Evolutionary conservation across 73 alveolate genomes (phyloP).

Genomic region (Paramecium pentaurelia): DNA sequence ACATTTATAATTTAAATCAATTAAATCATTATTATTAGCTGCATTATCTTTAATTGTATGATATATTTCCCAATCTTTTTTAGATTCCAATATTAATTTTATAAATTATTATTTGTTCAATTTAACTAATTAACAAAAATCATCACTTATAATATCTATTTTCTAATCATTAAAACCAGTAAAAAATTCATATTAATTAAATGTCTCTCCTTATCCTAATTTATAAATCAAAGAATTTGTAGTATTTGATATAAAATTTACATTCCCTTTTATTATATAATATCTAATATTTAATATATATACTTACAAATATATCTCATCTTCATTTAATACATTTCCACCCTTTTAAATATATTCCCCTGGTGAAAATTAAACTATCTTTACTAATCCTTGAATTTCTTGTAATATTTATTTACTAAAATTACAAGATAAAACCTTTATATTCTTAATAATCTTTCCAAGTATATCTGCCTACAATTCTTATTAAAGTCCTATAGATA

Average conservation of each 20-base stretch:
- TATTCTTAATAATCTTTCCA: neutral
- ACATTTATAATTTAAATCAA: neutral
- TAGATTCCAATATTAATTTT: neutral
- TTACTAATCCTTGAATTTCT: neutral
- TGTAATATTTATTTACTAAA: neutral
- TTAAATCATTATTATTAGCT: neutral
- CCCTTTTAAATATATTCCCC: neutral
- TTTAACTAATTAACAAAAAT: neutral
- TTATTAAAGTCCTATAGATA: neutral
- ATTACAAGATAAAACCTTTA: neutral
- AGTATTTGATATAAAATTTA: neutral
- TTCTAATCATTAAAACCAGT: neutral
- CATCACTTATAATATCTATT: neutral
- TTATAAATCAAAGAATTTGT: neutral
- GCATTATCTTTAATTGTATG: neutral
- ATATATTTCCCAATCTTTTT: slow-evolving; percentile 1
- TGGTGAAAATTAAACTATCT: neutral
- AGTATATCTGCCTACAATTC: neutral
- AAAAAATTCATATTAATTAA: neutral
- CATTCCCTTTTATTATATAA: neutral
- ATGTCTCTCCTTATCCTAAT: neutral
- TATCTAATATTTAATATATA: neutral
- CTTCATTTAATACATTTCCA: neutral
- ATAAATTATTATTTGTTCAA: neutral
- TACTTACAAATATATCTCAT: neutral